Evolutionary conservation across 2,329 filamentous ascomycete species (phyloP), one percentile per base, ranked within the genome.

Genomic region (Pseudocercospora eumusae): DNA sequence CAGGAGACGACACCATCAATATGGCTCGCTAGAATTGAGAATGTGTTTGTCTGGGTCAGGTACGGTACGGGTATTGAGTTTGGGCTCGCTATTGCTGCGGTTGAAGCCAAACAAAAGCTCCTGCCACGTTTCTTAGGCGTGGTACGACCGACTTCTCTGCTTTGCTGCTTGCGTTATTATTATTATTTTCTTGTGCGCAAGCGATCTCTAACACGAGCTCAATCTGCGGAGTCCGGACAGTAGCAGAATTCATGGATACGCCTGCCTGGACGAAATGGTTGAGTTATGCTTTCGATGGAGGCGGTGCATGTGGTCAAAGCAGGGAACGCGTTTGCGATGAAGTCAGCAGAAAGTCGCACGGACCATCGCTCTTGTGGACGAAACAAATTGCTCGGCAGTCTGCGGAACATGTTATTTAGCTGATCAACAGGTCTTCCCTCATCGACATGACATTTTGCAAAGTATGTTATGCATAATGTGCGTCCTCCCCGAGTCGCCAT

Each of bases 1-100:
- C 36, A 23, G 57, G 52, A 20, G 57, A 54, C 21, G 56, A 31
- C 36, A 31, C 28, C 56, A 57, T 57, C 56, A 47, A 57, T 27
- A 47, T 57, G 21, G 40, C 47, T 10, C n/a, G 18, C 40, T 15
- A 28, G 18, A 18, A 21, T 18, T 9, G n/a, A 27, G n/a, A 21
- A 8, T 9, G 42, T 21, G 42, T 21, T 45, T 31, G 4, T 31
- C 5, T 28, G 18, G 33, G 23, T 36, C 52, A 55, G 52, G 33
- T 31, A 42, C 23, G 13, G 8, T n/a, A n/a, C n/a, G n/a, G n/a
- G 10, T 15, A n/a, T 33, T 11, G 18, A 49, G 15, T 23, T 45
- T 57, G 23, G 9, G 25, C 23, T 53, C n/a, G 50, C 28, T 2
- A 36, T 36, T 53, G 50, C 50, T 53, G 50, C 50, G 50, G 50